phyloP scores from a whole-genome alignment of 2,329 filamentous ascomycete genomes.

The Venturia nashicola region DNA sequence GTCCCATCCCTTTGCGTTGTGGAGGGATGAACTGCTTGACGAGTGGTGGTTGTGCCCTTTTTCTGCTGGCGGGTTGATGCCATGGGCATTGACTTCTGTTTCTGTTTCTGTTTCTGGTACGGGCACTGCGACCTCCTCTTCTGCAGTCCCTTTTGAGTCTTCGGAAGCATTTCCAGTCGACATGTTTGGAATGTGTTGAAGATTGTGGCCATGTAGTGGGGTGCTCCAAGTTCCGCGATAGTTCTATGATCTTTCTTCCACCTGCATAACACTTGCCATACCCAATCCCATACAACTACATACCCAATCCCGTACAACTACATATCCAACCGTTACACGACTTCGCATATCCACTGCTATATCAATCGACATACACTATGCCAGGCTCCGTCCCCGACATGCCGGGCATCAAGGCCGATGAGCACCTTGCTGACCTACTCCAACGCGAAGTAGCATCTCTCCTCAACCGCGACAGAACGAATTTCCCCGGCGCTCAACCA shows the following conservation, averaged over 20 bases:
- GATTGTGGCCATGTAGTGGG: not conserved
- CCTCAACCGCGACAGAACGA: slow-evolving; percentile 53
- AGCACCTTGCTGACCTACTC: slow-evolving; percentile 34
- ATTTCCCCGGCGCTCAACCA: slow-evolving; percentile 85
- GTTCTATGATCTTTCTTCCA: too few relatives aligned
- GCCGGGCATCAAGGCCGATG: slow-evolving; percentile 19
- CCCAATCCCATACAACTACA: too few relatives aligned
- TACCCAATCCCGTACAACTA: not conserved
- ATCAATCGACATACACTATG: not conserved
- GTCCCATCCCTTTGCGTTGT: slow-evolving; percentile 53
- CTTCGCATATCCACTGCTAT: not conserved
- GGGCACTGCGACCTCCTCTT: not conserved
- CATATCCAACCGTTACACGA: not conserved
- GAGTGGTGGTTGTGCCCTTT: slow-evolving; percentile 4
- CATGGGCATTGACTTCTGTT: not conserved
- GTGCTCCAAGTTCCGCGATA: not conserved
- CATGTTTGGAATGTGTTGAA: not conserved
- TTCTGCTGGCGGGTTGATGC: not conserved
- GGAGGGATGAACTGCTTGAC: slow-evolving; percentile 6
- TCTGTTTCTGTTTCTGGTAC: not conserved
- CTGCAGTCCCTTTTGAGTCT: not conserved
- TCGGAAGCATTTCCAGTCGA: not conserved
- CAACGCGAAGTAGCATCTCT: slow-evolving; percentile 63
- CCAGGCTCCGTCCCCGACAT: slow-evolving; percentile 18
- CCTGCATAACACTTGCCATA: too few relatives aligned